Evolutionary conservation across 495 filamentous ascomycete species (phyloP), one percentile per base, ranked within the genome.

Genomic region (Penicillium samsonianum): DNA sequence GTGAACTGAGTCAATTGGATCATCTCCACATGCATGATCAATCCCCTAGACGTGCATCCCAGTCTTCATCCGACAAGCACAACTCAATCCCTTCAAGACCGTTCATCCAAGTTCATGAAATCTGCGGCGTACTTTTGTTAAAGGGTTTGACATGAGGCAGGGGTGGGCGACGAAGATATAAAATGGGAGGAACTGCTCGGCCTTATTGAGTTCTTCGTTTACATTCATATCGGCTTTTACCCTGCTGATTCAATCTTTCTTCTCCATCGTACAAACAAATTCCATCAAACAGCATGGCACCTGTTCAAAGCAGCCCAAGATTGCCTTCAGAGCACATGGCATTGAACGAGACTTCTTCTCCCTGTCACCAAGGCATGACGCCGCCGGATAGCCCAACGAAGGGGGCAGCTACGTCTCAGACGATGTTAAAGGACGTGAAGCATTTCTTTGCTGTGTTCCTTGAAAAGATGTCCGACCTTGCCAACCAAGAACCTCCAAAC

Each of bases 401-500:
- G 16, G 57, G 5, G 23, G 26, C 31, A 4, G n/a, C 31, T 42
- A 47, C 5, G 22, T 30, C 47, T 53, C 50, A 5, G 4, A 25
- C n/a, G n/a, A 48, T 28, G 17, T 0, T 53, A n/a, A 22, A 56
- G 31, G 53, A 48, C 16, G 23, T 49, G 20, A 49, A 28, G 44
- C n/a, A 41, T 41, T 35, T 56, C 43, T 56, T 48, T 55, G 50
- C 10, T 20, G 43, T 53, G 42, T n/a, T n/a, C n/a, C 57, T 63
- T 56, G 31, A 63, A 30, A 59, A 53, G 16, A 33, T 33, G 40
- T n/a, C n/a, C n/a, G 41, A 50, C 43, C 50, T 63, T 58, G 42
- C 59, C 33, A 43, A 50, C 54, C 16, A 35, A 42, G 55, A 63
- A 19, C 55, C 60, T 56, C 55, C 45, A 58, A 63, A 59, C 33